Conservation (phyloP, 2,329 filamentous ascomycete genomes). For the Colletotrichum eremochloae region DNA sequence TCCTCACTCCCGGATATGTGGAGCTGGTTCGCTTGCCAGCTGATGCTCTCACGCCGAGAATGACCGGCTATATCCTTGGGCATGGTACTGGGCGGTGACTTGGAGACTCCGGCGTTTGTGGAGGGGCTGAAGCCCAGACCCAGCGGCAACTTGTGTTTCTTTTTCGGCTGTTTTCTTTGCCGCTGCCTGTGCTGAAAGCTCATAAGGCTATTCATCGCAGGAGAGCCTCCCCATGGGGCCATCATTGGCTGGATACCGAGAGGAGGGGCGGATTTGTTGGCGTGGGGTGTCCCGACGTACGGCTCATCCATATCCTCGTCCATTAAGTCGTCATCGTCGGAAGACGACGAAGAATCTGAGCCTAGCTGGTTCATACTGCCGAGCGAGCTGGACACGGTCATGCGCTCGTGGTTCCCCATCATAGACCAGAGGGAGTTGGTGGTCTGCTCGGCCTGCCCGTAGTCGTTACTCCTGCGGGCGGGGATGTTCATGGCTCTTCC, state of each 20-base stretch:
- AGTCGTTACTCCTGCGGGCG: constrained; percentile 62
- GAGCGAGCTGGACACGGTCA: constrained; percentile 80
- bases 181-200: constrained; percentile 86
- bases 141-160: constrained; percentile 62
- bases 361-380: constrained; percentile 81
- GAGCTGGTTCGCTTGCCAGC: constrained; percentile 89
- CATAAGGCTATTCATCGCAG: constrained; percentile 80
- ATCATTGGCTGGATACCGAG: constrained; percentile 61
- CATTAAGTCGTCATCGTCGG: constrained; percentile 77
- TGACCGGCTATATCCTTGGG: constrained; percentile 55
- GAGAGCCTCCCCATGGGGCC: constrained; percentile 76
- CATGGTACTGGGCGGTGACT: constrained; percentile 76
- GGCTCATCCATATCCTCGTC: constrained; percentile 84
- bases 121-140: constrained; percentile 65
- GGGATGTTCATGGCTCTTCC: constrained; percentile 75
- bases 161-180: constrained; percentile 75
- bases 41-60: constrained; percentile 87
- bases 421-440: constrained; percentile 80
- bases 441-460: constrained; percentile 70
- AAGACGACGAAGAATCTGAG: constrained; percentile 83
- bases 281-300: constrained; percentile 86
- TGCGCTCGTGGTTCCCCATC: constrained; percentile 77
- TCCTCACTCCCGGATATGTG: constrained; percentile 81
- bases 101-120: constrained; percentile 65
- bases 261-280: constrained; percentile 69